Conservation (phyloP, 2,329 filamentous ascomycete species). For the Daldinia sp. region DNA sequence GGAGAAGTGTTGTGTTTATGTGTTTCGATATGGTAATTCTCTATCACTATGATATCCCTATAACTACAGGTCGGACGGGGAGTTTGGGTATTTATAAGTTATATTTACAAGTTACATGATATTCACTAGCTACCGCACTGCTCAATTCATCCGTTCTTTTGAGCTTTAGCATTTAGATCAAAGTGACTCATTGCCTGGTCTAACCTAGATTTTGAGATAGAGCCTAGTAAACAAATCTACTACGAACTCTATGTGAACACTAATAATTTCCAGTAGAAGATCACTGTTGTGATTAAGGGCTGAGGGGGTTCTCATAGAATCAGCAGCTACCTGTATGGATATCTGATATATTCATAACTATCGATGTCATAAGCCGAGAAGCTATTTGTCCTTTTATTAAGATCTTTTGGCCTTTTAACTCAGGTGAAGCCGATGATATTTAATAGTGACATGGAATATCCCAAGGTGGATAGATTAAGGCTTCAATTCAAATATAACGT, state of each 20-base stretch:
- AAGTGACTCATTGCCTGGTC: background rate
- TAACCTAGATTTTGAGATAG: background rate
- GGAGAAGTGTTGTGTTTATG: background rate
- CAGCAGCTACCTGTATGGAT: background rate
- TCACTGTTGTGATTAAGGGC: background rate
- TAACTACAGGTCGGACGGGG: background rate
- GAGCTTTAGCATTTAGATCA: background rate
- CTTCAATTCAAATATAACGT: background rate
- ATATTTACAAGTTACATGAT: background rate
- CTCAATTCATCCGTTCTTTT: background rate
- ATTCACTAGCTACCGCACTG: background rate
- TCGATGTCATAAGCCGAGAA: background rate
- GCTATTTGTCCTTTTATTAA: background rate
- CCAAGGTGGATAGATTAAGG: background rate
- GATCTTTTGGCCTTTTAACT: background rate
- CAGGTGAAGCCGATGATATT: background rate
- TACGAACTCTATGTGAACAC: background rate
- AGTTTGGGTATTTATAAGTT: background rate
- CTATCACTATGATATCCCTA: background rate
- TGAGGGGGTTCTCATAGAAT: background rate
- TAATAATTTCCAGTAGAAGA: background rate
- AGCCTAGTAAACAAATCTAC: background rate
- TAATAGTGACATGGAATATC: background rate
- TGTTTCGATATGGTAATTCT: background rate
- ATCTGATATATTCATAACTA: background rate